A percentile compares a stretch with the other conserved stretches of the same genome.
These are phyloP conservation scores for Holtermanniella nyarrowii DNA, from an alignment of 768 basidiomycete species.

Conservation along the genomic window DNA sequence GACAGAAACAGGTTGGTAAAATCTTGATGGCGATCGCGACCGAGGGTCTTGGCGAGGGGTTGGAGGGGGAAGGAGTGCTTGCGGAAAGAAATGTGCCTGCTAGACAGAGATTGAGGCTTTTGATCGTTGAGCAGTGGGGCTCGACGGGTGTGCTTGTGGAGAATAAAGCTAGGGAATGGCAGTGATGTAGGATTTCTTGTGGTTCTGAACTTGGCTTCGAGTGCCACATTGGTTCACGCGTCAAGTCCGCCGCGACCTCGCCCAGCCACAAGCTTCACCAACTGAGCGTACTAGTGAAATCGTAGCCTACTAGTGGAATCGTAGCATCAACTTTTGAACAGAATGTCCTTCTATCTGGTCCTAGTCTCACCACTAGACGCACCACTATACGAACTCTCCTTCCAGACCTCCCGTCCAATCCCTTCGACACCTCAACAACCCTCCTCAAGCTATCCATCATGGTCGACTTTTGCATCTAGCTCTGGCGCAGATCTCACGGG, in stretches of 20 bases:
- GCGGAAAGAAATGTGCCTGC: constrained; percentile 8
- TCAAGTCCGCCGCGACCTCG: too few species aligned
- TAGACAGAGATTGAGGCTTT: constrained; percentile 15
- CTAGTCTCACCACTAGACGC: constrained; percentile 44
- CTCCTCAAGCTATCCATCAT: constrained; percentile 29
- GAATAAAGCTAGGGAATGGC: neutral
- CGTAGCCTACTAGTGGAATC: too few species aligned
- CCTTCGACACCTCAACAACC: constrained; percentile 10
- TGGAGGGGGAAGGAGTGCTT: constrained; percentile 18
- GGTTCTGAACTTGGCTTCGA: too few species aligned
- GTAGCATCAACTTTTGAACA: too few species aligned
- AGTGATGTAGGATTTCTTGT: too few species aligned
- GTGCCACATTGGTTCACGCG: neutral
- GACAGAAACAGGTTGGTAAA: constrained; percentile 25
- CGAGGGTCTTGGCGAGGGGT: constrained; percentile 21
- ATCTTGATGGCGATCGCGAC: constrained; percentile 24
- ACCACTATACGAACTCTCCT: constrained; percentile 42
- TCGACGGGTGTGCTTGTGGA: neutral
- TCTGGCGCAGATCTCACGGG: constrained; percentile 16
- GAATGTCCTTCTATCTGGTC: constrained; percentile 43
- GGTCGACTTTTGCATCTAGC: constrained; percentile 37
- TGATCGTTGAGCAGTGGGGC: constrained; percentile 3
- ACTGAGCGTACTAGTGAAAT: too few species aligned
- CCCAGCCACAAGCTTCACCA: too few species aligned
- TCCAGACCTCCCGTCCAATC: constrained; percentile 28